Evolutionary conservation across 129 eudicot genomes (phyloP).

Genomic region (Lonicera japonica): DNA sequence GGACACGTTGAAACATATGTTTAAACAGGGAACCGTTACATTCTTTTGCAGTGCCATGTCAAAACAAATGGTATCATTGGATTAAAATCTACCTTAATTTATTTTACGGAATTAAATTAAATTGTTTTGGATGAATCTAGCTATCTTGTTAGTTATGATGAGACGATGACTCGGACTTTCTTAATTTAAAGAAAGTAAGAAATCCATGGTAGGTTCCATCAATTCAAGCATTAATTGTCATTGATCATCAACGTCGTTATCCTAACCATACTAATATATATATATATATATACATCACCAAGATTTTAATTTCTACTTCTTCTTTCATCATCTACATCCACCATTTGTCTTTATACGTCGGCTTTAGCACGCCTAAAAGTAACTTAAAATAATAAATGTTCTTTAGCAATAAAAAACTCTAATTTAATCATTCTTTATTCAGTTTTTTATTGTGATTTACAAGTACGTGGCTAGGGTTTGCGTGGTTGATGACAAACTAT

Average conservation of each 20-base stretch:
- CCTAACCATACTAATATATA: neutral
- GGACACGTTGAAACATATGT: no score
- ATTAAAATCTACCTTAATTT: no score
- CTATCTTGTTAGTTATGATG: no score
- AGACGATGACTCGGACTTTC: neutral
- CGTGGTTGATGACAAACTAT: constrained; percentile 4
- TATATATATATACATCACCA: no score
- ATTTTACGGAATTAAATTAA: no score
- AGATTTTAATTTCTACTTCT: no score
- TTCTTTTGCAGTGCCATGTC: no score
- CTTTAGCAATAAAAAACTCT: neutral
- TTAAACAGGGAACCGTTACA: no score
- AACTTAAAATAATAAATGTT: no score
- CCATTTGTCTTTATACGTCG: neutral
- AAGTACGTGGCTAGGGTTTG: neutral
- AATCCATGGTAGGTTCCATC: neutral
- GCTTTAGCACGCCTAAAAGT: neutral
- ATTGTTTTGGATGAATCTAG: no score
- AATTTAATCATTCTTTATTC: neutral
- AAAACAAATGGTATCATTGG: no score
- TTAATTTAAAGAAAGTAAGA: no score
- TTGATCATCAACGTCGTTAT: neutral
- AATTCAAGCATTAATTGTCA: neutral
- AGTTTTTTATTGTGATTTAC: neutral
- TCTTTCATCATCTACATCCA: neutral